These are phyloP conservation scores for Suillus decipiens DNA, from an alignment of 768 basidiomycete species.

Conservation along the genomic window DNA sequence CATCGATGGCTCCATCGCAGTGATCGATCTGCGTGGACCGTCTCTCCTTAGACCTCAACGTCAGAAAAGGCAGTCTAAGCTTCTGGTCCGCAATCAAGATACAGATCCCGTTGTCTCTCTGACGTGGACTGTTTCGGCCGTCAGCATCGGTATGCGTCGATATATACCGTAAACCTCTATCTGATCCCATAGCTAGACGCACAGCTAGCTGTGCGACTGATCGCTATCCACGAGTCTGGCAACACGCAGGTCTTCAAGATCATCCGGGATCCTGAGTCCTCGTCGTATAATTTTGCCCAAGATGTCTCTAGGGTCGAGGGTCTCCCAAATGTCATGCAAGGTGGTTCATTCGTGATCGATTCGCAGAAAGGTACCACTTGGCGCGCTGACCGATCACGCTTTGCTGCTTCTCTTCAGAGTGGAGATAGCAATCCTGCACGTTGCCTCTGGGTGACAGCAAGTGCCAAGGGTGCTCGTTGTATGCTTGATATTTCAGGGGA, in stretches of 20 bases:
- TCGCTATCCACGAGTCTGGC: conserved; percentile 63
- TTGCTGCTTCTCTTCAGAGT: conserved; percentile 38
- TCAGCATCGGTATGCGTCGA: conserved; percentile 49
- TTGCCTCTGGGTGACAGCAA: conserved; percentile 54
- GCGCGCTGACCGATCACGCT: conserved; percentile 44
- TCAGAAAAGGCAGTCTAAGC: conserved; percentile 41
- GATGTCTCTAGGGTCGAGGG: conserved; percentile 41
- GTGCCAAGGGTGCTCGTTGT: conserved; percentile 58
- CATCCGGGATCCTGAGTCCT: conserved; percentile 34
- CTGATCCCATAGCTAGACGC: conserved; percentile 36
- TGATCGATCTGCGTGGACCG: conserved; percentile 79
- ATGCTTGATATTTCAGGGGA: conserved; percentile 65
- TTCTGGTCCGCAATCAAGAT: conserved; percentile 37
- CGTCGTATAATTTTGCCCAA: conserved; percentile 37
- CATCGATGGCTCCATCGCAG: conserved; percentile 52
- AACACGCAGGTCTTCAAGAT: conserved; percentile 60
- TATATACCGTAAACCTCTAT: conserved; percentile 14
- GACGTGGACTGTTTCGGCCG: conserved; percentile 61
- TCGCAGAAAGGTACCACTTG: conserved; percentile 49
- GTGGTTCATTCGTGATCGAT: conserved; percentile 57
- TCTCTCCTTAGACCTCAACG: conserved; percentile 52
- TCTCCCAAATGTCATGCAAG: conserved; percentile 45
- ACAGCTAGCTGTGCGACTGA: conserved; percentile 54
- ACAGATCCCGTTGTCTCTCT: conserved; percentile 52
- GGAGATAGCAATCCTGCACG: conserved; percentile 17